Base-by-base conservation (phyloP, 495 filamentous ascomycete genomes). In the Hyaloscypha hepaticicola region DNA sequence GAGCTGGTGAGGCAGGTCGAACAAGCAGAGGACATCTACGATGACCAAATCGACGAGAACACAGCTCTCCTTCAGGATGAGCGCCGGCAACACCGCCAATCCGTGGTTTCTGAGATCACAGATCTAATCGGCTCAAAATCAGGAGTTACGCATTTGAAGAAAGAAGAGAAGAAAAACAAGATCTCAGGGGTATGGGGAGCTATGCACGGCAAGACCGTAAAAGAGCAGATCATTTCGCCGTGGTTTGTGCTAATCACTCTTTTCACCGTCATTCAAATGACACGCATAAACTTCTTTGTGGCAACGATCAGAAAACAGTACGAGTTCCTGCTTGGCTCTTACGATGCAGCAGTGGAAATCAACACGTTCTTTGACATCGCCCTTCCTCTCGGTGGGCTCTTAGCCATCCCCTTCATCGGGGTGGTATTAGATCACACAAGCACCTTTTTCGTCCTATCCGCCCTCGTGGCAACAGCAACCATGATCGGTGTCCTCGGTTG, bases 281-380 rank as follows among this genome's bases (percentile, higher is more conserved):
- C 89, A 0, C 86, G 94, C 21, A 97, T 97, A 74, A 98, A 98
- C 77, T 99, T 92, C 81, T 99, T 99, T 70, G 91, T 99, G 31
- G 93, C 95, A 1, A 95, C 95, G 2, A 86, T 99, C 65, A 86
- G 88, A 22, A 80, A 87, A 8, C 95, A 99, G 73, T 97, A 97
- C 76, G 83, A 85, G 45, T 87, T 86, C 70, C 81, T 99, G 11
- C 83, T 99, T n/a, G 75, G 75, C 26, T 82, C 82, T 9, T 76
- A 77, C 56, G 70, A 73, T 0, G 79, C 81, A 49, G 90, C 93
- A 0, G 79, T 84, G 8, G 74, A 82, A 49, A 78, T 98, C 70
- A 98, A 97, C 76, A 77, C 86, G 41, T 85, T 91, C 75, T 98
- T 99, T 76, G 94, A 98, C 73, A 76, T 96, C 38, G 89, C 91